A percentile compares a stretch with the other conserved stretches of the same genome.
Evolutionary conservation across 192 early-diverging fungal genomes (phyloP).

Genomic region (Umbelopsis ramanniana): DNA sequence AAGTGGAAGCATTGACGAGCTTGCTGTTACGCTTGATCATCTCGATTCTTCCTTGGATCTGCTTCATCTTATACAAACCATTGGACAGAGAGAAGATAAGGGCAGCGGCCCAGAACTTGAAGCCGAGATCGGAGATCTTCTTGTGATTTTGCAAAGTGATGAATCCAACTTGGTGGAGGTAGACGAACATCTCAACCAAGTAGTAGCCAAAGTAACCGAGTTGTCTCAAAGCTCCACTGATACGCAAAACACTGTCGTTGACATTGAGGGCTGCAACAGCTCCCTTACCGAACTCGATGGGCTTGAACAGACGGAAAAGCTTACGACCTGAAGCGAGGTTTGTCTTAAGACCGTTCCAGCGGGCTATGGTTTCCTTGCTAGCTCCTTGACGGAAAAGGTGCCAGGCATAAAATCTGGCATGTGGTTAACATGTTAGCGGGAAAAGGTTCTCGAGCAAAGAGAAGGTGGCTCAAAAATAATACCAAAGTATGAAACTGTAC

Average conservation of each 20-base stretch:
- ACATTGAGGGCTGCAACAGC: constrained; percentile 57
- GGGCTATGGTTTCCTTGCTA: constrained; percentile 60
- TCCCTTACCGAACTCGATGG: constrained; percentile 66
- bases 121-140: constrained; percentile 57
- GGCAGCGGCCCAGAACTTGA: constrained; percentile 71
- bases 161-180: constrained; percentile 63
- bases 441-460: neutral
- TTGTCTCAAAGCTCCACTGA: constrained; percentile 59
- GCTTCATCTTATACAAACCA: constrained; percentile 68
- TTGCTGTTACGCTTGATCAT: constrained; percentile 32
- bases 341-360: constrained; percentile 65
- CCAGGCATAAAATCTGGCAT: constrained; percentile 68
- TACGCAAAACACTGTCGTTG: constrained; percentile 64
- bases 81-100: constrained; percentile 64
- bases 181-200: constrained; percentile 62
- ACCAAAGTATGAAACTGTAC: neutral
- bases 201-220: constrained; percentile 66
- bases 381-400: constrained; percentile 59
- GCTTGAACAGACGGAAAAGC: constrained; percentile 72
- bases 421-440: neutral
- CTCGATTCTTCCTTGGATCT: constrained; percentile 52
- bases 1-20: constrained; percentile 26
- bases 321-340: constrained; percentile 68
- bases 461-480: too few relatives aligned
- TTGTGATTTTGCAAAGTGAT: constrained; percentile 69